Evolutionary conservation across 805 yeast species (phyloP).

Genomic region (Candida adriatica): DNA sequence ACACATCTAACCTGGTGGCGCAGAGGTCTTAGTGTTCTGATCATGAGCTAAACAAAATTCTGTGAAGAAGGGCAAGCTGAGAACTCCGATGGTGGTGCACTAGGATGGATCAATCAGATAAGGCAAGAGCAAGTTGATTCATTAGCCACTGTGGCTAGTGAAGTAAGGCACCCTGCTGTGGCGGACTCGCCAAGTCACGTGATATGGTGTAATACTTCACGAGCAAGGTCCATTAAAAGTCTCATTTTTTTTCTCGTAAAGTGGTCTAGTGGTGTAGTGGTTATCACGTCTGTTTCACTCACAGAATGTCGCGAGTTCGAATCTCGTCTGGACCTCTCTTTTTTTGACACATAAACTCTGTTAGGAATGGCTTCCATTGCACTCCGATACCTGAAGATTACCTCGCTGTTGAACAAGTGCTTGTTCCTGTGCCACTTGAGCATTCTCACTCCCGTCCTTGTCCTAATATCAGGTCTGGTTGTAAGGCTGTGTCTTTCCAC

Average conservation of each 20-base stretch:
- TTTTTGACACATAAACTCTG: no score
- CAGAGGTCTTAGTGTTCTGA: no score
- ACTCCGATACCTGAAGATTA: background rate
- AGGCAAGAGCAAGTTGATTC: background rate
- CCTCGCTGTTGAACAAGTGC: background rate
- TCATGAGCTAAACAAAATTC: no score
- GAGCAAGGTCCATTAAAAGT: background rate
- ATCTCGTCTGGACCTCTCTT: slow-evolving; percentile 27
- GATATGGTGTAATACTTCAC: slow-evolving; percentile 1
- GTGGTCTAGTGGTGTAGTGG: slow-evolving; percentile 31
- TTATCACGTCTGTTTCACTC: slow-evolving; percentile 31
- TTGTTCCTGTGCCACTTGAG: background rate
- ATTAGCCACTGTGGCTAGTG: slow-evolving; percentile 10
- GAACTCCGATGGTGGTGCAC: no score
- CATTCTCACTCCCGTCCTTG: background rate
- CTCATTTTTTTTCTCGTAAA: background rate
- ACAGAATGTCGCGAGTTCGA: slow-evolving; percentile 31
- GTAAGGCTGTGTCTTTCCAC: background rate
- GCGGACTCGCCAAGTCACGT: slow-evolving; percentile 5
- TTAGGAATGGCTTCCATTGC: background rate
- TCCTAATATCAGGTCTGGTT: background rate
- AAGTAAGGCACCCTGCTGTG: slow-evolving; percentile 1
- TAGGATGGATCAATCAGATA: background rate
- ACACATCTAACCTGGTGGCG: slow-evolving; percentile 10
- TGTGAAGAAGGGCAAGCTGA: no score